These are phyloP conservation scores for Zygosaccharomyces pseudorouxii DNA, from an alignment of 805 yeast genomes.

Conservation along the genomic window DNA sequence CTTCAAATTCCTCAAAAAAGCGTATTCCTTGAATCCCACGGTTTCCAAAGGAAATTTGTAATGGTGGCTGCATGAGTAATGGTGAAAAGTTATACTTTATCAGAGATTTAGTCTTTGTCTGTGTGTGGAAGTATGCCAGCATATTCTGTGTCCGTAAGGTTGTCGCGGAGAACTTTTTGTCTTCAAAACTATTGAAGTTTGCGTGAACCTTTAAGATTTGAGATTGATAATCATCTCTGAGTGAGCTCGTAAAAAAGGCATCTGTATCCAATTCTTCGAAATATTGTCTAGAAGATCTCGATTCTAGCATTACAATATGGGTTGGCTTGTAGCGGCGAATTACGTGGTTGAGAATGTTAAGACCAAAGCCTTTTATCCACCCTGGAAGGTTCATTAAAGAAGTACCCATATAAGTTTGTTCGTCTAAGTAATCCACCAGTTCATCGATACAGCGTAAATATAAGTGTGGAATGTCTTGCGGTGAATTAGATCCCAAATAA, in stretches of 20 bases:
- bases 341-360: constrained; percentile 53
- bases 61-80: constrained; percentile 38
- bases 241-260: constrained; percentile 25
- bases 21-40: constrained; percentile 38
- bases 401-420: constrained; percentile 34
- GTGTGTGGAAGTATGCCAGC: constrained; percentile 49
- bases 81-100: constrained; percentile 41
- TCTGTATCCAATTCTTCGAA: constrained; percentile 31
- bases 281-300: constrained; percentile 19
- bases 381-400: constrained; percentile 80
- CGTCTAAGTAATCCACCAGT: constrained; percentile 34
- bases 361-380: constrained; percentile 87
- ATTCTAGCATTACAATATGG: constrained; percentile 51
- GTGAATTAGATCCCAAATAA: constrained; percentile 63
- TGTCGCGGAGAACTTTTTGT: constrained; percentile 42
- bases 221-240: constrained; percentile 30
- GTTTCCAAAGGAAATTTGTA: constrained; percentile 38
- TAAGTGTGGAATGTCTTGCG: constrained; percentile 58
- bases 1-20: constrained; percentile 33
- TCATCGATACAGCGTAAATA: constrained; percentile 45
- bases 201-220: constrained; percentile 36
- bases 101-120: constrained; percentile 15
- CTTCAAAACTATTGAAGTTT: constrained; percentile 27
- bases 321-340: constrained; percentile 48
- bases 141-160: constrained; percentile 50